Evolutionary conservation across 1,284 basidiomycete species (phyloP).

Genomic region (Boletus nobilissimus): DNA sequence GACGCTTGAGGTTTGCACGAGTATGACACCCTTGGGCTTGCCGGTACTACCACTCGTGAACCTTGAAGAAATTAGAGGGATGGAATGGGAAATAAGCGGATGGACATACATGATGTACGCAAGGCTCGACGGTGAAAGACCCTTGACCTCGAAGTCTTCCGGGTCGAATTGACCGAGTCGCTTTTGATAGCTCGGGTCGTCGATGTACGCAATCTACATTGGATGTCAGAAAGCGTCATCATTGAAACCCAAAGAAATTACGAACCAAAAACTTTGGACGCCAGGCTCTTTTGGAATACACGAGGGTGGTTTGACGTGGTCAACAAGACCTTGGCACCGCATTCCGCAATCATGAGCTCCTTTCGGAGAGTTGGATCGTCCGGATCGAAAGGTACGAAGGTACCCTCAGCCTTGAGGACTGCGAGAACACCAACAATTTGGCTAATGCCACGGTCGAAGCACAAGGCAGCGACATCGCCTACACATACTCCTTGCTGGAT

Average conservation of each 20-base stretch:
- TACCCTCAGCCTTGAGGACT: conserved; percentile 47
- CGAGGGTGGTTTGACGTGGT: conserved; percentile 41
- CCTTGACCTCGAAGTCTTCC: conserved; percentile 37
- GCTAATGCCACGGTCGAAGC: conserved; percentile 43
- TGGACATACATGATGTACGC: conserved; percentile 44
- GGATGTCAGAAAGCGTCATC: conserved; percentile 6
- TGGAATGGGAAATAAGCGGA: background rate
- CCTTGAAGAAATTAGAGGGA: conserved; percentile 30
- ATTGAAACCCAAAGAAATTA: background rate
- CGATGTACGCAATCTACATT: conserved; percentile 40
- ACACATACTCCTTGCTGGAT: conserved; percentile 38
- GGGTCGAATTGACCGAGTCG: conserved; percentile 29
- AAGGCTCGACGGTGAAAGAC: conserved; percentile 38
- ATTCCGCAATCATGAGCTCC: conserved; percentile 43
- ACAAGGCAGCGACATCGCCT: conserved; percentile 45
- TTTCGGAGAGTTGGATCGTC: conserved; percentile 47
- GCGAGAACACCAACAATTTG: conserved; percentile 47
- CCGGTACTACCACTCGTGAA: conserved; percentile 46
- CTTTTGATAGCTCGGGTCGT: conserved; percentile 41
- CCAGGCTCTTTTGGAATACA: conserved; percentile 36
- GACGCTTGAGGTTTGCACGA: conserved; percentile 39
- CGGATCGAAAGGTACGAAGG: conserved; percentile 46
- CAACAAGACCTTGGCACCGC: conserved; percentile 42
- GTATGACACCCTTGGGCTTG: conserved; percentile 44
- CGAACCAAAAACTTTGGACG: conserved; percentile 40